Evolutionary conservation across 2,329 filamentous ascomycete species (phyloP).

Genomic region (Phyllosticta citriasiana): DNA sequence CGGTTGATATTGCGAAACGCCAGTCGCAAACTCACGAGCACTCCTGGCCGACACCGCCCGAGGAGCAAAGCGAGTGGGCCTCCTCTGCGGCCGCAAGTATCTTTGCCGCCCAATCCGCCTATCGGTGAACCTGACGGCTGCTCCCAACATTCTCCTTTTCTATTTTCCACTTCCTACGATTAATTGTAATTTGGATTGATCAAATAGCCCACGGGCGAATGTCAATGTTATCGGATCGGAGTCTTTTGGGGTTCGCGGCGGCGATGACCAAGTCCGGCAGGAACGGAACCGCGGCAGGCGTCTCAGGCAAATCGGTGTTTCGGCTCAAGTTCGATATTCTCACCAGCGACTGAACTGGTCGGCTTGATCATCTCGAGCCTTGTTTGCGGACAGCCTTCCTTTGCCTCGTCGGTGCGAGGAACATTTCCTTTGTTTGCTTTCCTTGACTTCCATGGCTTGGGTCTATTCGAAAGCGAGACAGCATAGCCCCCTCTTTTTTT

Average conservation of each 20-base stretch:
- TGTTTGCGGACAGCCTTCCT: neutral
- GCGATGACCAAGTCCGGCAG: slow-evolving; percentile 4
- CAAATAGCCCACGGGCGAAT: slow-evolving; percentile 5
- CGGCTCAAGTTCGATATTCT: neutral
- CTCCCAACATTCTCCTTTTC: slow-evolving; percentile 2
- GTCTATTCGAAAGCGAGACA: slow-evolving; percentile 1
- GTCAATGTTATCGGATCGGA: slow-evolving; percentile 7
- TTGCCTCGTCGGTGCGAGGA: neutral
- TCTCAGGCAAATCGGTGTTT: slow-evolving; percentile 9
- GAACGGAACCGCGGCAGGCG: slow-evolving; percentile 9
- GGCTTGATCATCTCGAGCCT: slow-evolving; percentile 6
- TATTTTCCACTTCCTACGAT: slow-evolving; percentile 8
- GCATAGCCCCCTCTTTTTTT: slow-evolving; percentile 6
- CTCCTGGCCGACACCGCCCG: slow-evolving; percentile 93
- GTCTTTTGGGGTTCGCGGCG: slow-evolving; percentile 1
- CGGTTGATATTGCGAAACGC: slow-evolving; percentile 57
- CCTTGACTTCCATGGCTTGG: slow-evolving; percentile 1
- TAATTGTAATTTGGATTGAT: slow-evolving; percentile 10
- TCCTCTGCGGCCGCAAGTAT: slow-evolving; percentile 69
- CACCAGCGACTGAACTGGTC: neutral
- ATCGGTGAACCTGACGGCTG: slow-evolving; percentile 15
- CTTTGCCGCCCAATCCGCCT: slow-evolving; percentile 27
- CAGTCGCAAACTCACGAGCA: slow-evolving; percentile 35
- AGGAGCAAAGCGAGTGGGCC: slow-evolving; percentile 89
- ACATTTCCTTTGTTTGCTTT: slow-evolving; percentile 5